These are phyloP conservation scores for Sarocladium kiliense DNA, from an alignment of 2,329 filamentous ascomycete genomes.

Conservation along the genomic window DNA sequence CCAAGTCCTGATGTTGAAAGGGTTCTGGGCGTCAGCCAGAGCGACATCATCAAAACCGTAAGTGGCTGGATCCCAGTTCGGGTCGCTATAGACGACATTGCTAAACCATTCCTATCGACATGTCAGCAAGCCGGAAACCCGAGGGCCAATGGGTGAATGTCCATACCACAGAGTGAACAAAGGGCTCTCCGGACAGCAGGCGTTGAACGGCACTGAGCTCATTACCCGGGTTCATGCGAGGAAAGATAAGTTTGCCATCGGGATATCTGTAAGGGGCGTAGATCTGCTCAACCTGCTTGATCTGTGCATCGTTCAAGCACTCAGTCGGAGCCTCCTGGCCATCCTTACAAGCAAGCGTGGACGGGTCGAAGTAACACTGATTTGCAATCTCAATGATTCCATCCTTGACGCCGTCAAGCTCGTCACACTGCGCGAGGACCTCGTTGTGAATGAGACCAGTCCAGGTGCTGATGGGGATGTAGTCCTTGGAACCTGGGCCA, in stretches of 20 bases:
- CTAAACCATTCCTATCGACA: conserved; percentile 28
- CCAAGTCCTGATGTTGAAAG: conserved; percentile 30
- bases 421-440: conserved; percentile 40
- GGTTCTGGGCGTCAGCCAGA: conserved; percentile 30
- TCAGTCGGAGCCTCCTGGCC: conserved; percentile 12
- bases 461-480: conserved; percentile 17
- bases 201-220: conserved; percentile 34
- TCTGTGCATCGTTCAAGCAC: conserved; percentile 38
- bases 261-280: conserved; percentile 16
- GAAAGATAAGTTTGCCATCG: conserved; percentile 1
- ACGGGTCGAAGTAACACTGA: conserved; percentile 38
- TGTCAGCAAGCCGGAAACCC: background rate
- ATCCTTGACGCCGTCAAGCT: conserved; percentile 41
- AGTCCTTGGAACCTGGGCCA: conserved; percentile 23
- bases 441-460: conserved; percentile 14
- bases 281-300: conserved; percentile 27
- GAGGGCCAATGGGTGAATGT: background rate
- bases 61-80: conserved; percentile 26
- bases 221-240: conserved; percentile 41
- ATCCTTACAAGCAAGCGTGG: conserved; percentile 33
- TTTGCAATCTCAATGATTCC: conserved; percentile 41
- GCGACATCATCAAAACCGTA: conserved; percentile 38
- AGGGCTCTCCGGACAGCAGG: conserved; percentile 29
- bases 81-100: conserved; percentile 35
- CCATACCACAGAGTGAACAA: conserved; percentile 17